Base-by-base conservation (phyloP, 2,329 filamentous ascomycete genomes). In the Leptographium galeiforme region DNA sequence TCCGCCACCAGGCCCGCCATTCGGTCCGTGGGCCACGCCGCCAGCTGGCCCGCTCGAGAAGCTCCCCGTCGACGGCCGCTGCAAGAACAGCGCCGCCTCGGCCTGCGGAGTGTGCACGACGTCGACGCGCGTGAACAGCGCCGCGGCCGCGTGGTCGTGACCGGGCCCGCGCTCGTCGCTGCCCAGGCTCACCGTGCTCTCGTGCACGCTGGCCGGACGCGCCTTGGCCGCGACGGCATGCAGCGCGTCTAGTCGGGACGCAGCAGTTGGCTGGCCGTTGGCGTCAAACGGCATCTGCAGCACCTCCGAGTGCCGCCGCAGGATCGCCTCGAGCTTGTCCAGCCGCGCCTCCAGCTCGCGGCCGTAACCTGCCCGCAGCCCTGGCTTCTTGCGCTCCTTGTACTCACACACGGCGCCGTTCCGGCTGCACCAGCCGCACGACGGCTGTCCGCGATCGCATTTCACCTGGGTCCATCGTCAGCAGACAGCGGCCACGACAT, bases 381-480 rank as follows among this genome's bases (percentile, higher is more conserved):
- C 81, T 10, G 81, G 81, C 61, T 84, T 83, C 68, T 84, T 84
- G 52, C 81, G 74, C 61, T 84, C 81, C 62, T 82, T 84, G 67
- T 85, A 85, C 63, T 84, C 81, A 68, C 81, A 85, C 18, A 69
- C 64, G 34, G 78, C 78, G 36, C 74, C 74, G 65, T 85, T 84
- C 55, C 79, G 78, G 58, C 69, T 78, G 61, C 81, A 84, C 81
- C 81, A 84, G 50, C 81, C 80, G 61, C 81, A 85, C 7, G 81
- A 79, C 2, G 86, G 86, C 61, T 88, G 84, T 6, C 81, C 82
- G 39, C 87, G 79, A 67, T 90, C 85, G 67, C 84, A 87, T 75
- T 85, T 85, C 33, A 85, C 81, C 80, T 82, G 61, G 13, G 14
- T 16, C 4, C 30, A 11, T 16, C 1, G 38, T 13, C 43, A 44